These are phyloP conservation scores for Yarrowia porcina DNA, from an alignment of 805 yeast genomes.

Conservation along the genomic window DNA sequence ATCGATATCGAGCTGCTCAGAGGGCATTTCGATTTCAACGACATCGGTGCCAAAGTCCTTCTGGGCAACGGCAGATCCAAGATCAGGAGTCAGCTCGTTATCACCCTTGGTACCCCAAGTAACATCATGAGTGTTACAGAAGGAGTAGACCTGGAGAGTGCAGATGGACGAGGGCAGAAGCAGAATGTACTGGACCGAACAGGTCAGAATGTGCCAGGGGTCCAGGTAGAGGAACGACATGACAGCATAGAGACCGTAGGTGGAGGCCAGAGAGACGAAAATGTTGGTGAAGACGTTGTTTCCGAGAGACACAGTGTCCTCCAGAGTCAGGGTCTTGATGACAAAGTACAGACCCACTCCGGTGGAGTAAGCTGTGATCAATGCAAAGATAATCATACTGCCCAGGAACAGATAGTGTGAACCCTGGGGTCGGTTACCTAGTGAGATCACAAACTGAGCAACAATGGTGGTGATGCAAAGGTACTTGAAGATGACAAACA, in stretches of 20 bases:
- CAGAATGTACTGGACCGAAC: conserved; percentile 81
- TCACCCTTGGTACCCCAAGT: conserved; percentile 99
- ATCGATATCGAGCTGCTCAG: conserved; percentile 72
- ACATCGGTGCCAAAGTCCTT: conserved; percentile 81
- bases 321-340: conserved; percentile 48
- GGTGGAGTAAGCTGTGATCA: conserved; percentile 79
- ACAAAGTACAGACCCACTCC: conserved; percentile 82
- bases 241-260: conserved; percentile 82
- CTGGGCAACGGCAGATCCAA: conserved; percentile 79
- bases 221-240: conserved; percentile 84
- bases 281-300: conserved; percentile 56
- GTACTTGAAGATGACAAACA: conserved; percentile 84
- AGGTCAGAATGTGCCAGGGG: conserved; percentile 94
- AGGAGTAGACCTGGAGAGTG: conserved; percentile 90
- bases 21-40: conserved; percentile 71
- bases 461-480: conserved; percentile 76
- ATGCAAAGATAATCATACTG: conserved; percentile 66
- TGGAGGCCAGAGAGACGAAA: conserved; percentile 79
- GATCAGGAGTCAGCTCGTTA: conserved; percentile 61
- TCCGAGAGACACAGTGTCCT: conserved; percentile 37
- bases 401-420: conserved; percentile 73
- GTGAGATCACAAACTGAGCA: conserved; percentile 85
- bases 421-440: conserved; percentile 98
- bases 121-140: conserved; percentile 97
- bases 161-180: conserved; percentile 90